phyloP scores from a whole-genome alignment of 2,329 filamentous ascomycete species.

The Zymoseptoria crescenta region DNA sequence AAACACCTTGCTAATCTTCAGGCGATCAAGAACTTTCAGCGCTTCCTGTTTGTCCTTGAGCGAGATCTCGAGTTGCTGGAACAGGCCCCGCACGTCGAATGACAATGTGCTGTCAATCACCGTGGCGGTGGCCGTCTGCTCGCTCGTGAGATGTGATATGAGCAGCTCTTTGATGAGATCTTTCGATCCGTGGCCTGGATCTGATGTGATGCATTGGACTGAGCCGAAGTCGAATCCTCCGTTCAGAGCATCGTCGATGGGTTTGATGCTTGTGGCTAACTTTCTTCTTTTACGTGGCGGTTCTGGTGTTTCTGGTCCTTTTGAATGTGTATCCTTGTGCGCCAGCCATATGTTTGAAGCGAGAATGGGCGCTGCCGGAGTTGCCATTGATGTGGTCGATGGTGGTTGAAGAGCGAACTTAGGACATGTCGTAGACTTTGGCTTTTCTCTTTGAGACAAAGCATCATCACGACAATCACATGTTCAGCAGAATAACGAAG shows the following conservation, averaged over 20 bases:
- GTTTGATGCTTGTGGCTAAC: conserved; percentile 35
- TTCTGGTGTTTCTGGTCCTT: conserved; percentile 45
- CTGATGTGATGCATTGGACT: conserved; percentile 32
- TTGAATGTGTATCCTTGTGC: conserved; percentile 54
- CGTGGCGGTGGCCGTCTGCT: conserved; percentile 27
- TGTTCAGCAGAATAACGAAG: no score
- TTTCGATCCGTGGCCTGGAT: conserved; percentile 16
- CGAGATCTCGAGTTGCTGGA: conserved; percentile 15
- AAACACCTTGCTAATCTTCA: conserved; percentile 45
- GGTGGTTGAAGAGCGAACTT: background rate
- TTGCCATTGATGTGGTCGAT: conserved; percentile 4
- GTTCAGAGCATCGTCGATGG: conserved; percentile 31
- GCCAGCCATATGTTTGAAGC: conserved; percentile 5
- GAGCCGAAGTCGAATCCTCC: conserved; percentile 33
- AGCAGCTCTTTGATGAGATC: conserved; percentile 32
- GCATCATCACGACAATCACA: background rate
- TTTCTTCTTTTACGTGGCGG: conserved; percentile 41
- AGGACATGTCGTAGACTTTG: background rate
- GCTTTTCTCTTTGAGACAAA: background rate
- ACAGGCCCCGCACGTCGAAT: conserved; percentile 38
- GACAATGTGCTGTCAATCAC: conserved; percentile 41
- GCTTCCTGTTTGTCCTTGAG: conserved; percentile 25
- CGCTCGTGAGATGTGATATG: conserved; percentile 31
- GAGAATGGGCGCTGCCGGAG: conserved; percentile 2
- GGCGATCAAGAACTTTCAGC: conserved; percentile 33